A percentile compares a stretch with the other conserved stretches of the same genome.
phyloP scores from a whole-genome alignment of 176 grass and related monocot species.

The Lolium multiflorum region DNA sequence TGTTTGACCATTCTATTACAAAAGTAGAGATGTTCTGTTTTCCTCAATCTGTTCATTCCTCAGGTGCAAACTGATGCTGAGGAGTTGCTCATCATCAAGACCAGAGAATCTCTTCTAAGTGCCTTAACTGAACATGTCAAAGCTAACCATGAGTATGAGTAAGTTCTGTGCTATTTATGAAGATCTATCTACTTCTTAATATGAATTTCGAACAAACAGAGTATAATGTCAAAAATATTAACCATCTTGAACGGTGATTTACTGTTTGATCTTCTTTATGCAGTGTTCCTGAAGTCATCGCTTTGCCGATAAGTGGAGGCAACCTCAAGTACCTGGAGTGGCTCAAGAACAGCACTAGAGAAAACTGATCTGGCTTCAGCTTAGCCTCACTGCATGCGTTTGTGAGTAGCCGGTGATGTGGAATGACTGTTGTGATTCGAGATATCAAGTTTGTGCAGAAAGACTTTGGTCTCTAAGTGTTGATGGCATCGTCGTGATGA shows the following conservation, averaged over 20 bases:
- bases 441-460: neutral
- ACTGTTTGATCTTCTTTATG: constrained; percentile 15
- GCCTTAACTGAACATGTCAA: constrained; percentile 86
- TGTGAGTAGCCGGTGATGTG: neutral
- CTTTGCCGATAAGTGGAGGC: constrained; percentile 83
- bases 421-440: neutral
- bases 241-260: neutral
- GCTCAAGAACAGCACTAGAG: constrained; percentile 81
- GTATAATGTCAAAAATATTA: neutral
- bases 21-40: neutral
- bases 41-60: neutral
- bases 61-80: constrained; percentile 93
- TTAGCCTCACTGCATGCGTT: neutral
- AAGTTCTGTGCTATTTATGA: constrained; percentile 37
- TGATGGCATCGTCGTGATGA: neutral
- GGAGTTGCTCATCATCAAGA: constrained; percentile 90
- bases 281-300: constrained; percentile 91
- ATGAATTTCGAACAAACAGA: neutral
- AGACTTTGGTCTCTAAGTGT: neutral
- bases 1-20: neutral
- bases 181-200: neutral
- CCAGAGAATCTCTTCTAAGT: constrained; percentile 86
- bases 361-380: constrained; percentile 40
- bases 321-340: constrained; percentile 90
- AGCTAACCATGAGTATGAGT: constrained; percentile 96